Percentiles rank a stretch among this genome's conserved stretches.
Conservation (phyloP, 257 asterid species). For the Voacanga thouarsii region DNA sequence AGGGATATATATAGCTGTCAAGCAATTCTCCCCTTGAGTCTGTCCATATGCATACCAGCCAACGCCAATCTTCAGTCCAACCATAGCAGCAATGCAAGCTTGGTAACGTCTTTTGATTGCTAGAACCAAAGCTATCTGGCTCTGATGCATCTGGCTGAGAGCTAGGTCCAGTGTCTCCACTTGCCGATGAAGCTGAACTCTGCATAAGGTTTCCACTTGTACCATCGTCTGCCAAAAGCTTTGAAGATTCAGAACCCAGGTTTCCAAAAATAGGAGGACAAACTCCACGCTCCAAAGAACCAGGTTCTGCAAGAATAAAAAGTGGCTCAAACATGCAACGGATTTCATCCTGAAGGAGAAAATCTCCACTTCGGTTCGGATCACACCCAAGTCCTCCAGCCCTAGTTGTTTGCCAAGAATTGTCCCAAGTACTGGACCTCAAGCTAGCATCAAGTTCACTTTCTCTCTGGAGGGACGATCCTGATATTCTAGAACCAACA, state of each 20-base stretch:
- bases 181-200: slow-evolving; percentile 62
- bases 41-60: slow-evolving; percentile 98
- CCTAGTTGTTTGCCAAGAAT: slow-evolving; percentile 87
- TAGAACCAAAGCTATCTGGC: slow-evolving; percentile 67
- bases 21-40: slow-evolving; percentile 97
- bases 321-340: slow-evolving; percentile 95
- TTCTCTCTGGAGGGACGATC: slow-evolving; percentile 74
- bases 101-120: slow-evolving; percentile 70
- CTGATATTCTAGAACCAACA: slow-evolving; percentile 66
- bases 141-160: slow-evolving; percentile 62
- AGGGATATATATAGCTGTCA: slow-evolving; percentile 87
- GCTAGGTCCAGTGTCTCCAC: slow-evolving; percentile 68
- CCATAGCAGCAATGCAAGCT: slow-evolving; percentile 98
- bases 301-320: slow-evolving; percentile 91
- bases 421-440: slow-evolving; percentile 90
- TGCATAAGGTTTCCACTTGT: slow-evolving; percentile 67
- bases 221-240: slow-evolving; percentile 67
- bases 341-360: slow-evolving; percentile 56
- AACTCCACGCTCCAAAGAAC: slow-evolving; percentile 81
- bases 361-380: slow-evolving; percentile 65
- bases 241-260: slow-evolving; percentile 54
- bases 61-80: slow-evolving; percentile 99
- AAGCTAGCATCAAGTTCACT: slow-evolving; percentile 82
- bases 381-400: slow-evolving; percentile 72
- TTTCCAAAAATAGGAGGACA: slow-evolving; percentile 65